These are phyloP conservation scores for Haematococcus lacustris DNA, from an alignment of 139 green algal genomes.

Conservation along the genomic window DNA sequence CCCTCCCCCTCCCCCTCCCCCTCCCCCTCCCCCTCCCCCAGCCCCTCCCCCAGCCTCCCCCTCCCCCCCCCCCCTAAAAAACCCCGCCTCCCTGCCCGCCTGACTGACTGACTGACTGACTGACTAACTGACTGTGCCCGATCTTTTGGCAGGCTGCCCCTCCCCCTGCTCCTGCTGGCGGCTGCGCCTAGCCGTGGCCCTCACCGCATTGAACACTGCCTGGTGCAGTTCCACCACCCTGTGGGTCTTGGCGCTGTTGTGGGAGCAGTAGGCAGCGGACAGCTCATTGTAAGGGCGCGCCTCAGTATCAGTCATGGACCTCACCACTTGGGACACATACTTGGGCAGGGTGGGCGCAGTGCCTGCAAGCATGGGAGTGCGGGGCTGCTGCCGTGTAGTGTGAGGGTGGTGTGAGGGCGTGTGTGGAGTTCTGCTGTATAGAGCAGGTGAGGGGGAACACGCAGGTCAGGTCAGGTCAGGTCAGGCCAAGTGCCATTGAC, in stretches of 20 bases:
- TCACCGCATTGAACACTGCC: conserved; percentile 19
- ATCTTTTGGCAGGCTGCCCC: too few relatives aligned
- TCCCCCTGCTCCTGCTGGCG: neutral
- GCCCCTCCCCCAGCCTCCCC: too few relatives aligned
- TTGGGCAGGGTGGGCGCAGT: conserved; percentile 47
- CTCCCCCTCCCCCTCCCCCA: too few relatives aligned
- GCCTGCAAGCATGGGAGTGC: conserved; percentile 25
- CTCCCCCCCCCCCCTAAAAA: too few relatives aligned
- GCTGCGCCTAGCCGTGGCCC: neutral
- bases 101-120: too few relatives aligned
- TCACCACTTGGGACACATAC: conserved; percentile 33
- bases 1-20: too few relatives aligned
- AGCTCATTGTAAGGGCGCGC: conserved; percentile 52
- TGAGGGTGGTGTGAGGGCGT: neutral
- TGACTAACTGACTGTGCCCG: too few relatives aligned
- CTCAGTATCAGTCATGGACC: conserved; percentile 12
- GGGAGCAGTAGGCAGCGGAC: conserved; percentile 39
- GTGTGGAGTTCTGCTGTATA: neutral
- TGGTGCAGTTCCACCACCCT: conserved; percentile 35
- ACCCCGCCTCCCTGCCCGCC: too few relatives aligned
- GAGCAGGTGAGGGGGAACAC: too few relatives aligned
- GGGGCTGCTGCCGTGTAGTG: neutral
- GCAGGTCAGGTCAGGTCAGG: too few relatives aligned
- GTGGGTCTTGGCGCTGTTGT: conserved; percentile 29
- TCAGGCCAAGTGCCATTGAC: too few relatives aligned